Conservation (phyloP, 768 basidiomycete species). For the Suillus luteus region DNA sequence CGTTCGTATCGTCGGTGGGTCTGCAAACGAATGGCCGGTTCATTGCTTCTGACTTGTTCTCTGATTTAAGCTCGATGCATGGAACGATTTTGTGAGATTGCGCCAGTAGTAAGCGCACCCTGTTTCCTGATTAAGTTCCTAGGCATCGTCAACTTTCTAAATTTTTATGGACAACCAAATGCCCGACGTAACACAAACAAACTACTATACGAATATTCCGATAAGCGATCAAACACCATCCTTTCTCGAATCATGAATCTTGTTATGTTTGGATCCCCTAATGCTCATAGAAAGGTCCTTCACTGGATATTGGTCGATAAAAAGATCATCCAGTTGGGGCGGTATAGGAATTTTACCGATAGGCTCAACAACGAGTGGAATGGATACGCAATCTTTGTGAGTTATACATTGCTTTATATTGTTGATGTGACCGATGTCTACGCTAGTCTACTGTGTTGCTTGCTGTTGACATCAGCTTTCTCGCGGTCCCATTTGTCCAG, state of each 20-base stretch:
- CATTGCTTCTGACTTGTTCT: too few species aligned
- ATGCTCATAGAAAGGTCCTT: slow-evolving; percentile 42
- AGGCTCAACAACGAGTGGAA: slow-evolving; percentile 49
- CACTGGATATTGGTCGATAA: slow-evolving; percentile 12
- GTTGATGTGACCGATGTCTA: neutral
- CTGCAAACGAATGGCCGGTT: too few species aligned
- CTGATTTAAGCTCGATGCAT: too few species aligned
- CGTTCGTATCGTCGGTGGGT: too few species aligned
- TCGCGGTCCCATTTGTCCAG: slow-evolving; percentile 29
- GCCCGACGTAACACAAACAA: too few species aligned
- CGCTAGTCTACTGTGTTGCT: slow-evolving; percentile 14
- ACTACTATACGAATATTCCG: neutral
- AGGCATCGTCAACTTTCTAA: too few species aligned
- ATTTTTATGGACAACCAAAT: too few species aligned
- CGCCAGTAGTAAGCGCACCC: too few species aligned
- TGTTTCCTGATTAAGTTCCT: too few species aligned
- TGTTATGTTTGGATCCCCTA: slow-evolving; percentile 48
- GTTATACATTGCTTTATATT: slow-evolving; percentile 18
- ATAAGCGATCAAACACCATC: slow-evolving; percentile 19
- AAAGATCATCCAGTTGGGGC: slow-evolving; percentile 13
- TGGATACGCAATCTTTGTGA: slow-evolving; percentile 48
- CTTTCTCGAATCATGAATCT: slow-evolving; percentile 34
- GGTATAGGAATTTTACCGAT: slow-evolving; percentile 42
- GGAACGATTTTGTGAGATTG: too few species aligned
- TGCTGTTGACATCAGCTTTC: slow-evolving; percentile 14